Conservation (phyloP, 345 rosid genomes). For the Boechera divaricarpa region DNA sequence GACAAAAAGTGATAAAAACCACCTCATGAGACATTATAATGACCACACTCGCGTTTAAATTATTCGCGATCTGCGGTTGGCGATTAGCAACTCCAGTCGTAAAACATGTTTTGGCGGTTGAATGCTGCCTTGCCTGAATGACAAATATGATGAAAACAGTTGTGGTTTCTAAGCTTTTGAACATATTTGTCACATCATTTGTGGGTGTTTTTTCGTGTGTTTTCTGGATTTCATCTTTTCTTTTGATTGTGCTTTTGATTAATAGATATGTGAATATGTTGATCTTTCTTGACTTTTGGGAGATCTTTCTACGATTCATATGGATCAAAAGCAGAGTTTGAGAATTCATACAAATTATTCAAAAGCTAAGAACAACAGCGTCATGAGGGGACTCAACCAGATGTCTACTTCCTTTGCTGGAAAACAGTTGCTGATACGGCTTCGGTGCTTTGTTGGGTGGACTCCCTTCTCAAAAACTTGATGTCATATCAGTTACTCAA, state of each 20-base stretch:
- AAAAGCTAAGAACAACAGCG: not conserved
- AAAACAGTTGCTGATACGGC: conserved; percentile 42
- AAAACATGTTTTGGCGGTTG: conserved; percentile 25
- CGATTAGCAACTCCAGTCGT: conserved; percentile 1
- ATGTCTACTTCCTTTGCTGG: conserved; percentile 95
- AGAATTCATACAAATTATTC: conserved; percentile 37
- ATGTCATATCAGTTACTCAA: too few relatives aligned
- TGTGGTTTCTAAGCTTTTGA: conserved; percentile 22
- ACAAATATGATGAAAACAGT: conserved; percentile 19
- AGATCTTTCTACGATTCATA: not conserved
- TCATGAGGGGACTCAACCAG: conserved; percentile 48
- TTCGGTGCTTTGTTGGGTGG: too few relatives aligned
- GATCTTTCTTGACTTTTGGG: not conserved
- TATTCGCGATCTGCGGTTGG: conserved; percentile 4
- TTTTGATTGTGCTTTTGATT: conserved; percentile 27
- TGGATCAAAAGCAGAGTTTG: conserved; percentile 9
- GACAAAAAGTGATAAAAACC: conserved; percentile 44
- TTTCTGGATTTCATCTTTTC: conserved; percentile 20
- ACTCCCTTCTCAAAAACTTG: too few relatives aligned
- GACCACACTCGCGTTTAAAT: conserved; percentile 9
- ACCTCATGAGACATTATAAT: not conserved
- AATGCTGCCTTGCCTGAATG: conserved; percentile 25
- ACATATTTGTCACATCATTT: conserved; percentile 37
- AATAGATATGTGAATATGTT: conserved; percentile 38
- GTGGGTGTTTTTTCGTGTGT: conserved; percentile 18